Conservation (phyloP, 768 basidiomycete species). For the Russula griseocarnosa region DNA sequence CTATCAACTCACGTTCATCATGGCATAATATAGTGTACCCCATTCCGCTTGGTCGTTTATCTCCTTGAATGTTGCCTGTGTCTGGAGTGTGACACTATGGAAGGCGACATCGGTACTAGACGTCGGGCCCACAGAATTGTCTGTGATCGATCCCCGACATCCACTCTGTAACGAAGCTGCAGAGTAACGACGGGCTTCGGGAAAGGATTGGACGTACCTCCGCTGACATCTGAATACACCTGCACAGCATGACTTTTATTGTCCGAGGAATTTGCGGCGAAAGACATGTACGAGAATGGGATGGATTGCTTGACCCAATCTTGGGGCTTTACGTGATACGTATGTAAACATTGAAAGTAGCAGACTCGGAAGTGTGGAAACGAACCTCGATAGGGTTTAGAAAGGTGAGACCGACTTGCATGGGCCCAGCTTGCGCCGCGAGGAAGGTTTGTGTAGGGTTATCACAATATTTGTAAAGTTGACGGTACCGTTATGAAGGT, state of each 20-base stretch:
- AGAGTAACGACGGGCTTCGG: neutral
- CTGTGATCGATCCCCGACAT: conserved; percentile 25
- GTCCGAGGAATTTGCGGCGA: conserved; percentile 35
- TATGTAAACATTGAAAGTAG: neutral
- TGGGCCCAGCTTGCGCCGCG: conserved; percentile 35
- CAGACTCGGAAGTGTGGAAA: neutral
- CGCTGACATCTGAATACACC: conserved; percentile 41
- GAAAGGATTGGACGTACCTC: conserved; percentile 30
- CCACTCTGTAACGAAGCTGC: conserved; percentile 27
- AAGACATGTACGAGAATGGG: conserved; percentile 39
- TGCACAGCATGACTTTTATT: conserved; percentile 36
- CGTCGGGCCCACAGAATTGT: conserved; percentile 14
- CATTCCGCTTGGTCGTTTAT: conserved; percentile 26
- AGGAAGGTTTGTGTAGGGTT: conserved; percentile 38
- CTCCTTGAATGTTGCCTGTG: conserved; percentile 19
- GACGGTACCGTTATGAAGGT: conserved; percentile 5
- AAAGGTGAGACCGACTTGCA: conserved; percentile 40
- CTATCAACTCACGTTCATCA: conserved; percentile 14
- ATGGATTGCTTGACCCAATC: conserved; percentile 40
- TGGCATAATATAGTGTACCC: conserved; percentile 27
- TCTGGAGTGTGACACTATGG: conserved; percentile 21
- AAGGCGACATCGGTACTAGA: conserved; percentile 9
- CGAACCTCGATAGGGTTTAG: conserved; percentile 41
- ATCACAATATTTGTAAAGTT: conserved; percentile 31
- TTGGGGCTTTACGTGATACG: conserved; percentile 30